Percentiles rank a stretch among this genome's conserved stretches.
Evolutionary conservation across 1,284 basidiomycete genomes (phyloP).

Genomic region (Tremellales sp.): DNA sequence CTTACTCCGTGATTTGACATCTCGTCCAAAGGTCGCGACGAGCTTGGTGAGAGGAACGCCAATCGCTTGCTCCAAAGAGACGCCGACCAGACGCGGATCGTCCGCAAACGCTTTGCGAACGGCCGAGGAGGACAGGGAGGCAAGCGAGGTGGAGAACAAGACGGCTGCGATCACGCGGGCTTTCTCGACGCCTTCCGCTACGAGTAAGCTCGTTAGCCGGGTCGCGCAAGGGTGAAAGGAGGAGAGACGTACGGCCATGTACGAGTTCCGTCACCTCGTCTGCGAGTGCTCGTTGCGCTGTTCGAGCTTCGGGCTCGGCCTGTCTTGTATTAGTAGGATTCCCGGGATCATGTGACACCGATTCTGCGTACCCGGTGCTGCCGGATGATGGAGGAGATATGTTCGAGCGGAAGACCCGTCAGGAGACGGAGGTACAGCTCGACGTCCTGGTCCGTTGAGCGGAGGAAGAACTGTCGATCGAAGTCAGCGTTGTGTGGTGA

Average conservation of each 20-base stretch:
- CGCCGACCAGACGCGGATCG: constrained; percentile 58
- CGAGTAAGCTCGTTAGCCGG: background rate
- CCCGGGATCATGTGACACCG: background rate
- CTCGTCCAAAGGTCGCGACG: constrained; percentile 55
- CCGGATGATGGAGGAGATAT: constrained; percentile 60
- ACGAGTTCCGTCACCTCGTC: constrained; percentile 83
- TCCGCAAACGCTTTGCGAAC: constrained; percentile 58
- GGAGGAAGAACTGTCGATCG: constrained; percentile 73
- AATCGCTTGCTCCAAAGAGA: constrained; percentile 52
- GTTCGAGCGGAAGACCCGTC: constrained; percentile 65
- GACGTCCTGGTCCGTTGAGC: constrained; percentile 77
- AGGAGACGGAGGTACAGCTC: constrained; percentile 76
- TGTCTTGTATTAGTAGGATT: background rate
- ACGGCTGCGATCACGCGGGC: constrained; percentile 61
- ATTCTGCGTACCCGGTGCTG: constrained; percentile 54
- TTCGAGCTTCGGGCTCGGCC: constrained; percentile 57
- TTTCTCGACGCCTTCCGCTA: constrained; percentile 51
- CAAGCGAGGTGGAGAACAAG: constrained; percentile 58
- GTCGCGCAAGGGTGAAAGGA: background rate
- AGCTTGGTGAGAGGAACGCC: constrained; percentile 58
- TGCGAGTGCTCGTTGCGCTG: constrained; percentile 76
- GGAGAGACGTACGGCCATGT: constrained; percentile 62
- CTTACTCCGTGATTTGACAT: constrained; percentile 57
- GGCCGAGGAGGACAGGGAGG: constrained; percentile 52
- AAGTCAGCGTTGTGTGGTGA: background rate